These are phyloP conservation scores for Russula lepida DNA, from an alignment of 768 basidiomycete species.

Conservation along the genomic window DNA sequence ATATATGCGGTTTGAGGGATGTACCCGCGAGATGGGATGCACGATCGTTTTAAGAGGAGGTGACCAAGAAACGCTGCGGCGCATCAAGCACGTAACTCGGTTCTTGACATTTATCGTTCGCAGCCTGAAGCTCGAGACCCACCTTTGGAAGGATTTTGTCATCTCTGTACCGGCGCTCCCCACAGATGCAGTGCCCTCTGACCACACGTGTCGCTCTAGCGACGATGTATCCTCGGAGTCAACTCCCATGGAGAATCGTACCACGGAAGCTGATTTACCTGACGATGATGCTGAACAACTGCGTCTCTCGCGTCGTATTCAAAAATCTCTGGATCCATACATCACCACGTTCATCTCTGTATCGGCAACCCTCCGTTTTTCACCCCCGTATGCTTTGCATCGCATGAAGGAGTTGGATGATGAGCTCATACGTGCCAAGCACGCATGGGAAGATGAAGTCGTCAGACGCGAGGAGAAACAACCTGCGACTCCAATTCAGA, in stretches of 20 bases:
- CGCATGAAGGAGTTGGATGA: constrained; percentile 87
- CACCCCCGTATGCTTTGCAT: constrained; percentile 80
- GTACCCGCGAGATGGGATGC: constrained; percentile 86
- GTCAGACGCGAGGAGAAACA: constrained; percentile 64
- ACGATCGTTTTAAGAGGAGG: constrained; percentile 89
- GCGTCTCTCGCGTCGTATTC: constrained; percentile 66
- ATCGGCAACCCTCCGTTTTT: constrained; percentile 86
- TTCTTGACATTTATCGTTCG: constrained; percentile 90
- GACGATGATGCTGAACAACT: constrained; percentile 67
- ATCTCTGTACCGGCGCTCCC: constrained; percentile 65
- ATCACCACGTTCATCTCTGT: constrained; percentile 83
- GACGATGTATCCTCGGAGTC: not conserved
- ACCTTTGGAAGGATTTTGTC: constrained; percentile 86
- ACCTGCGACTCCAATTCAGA: constrained; percentile 22
- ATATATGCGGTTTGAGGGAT: constrained; percentile 97
- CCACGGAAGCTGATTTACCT: constrained; percentile 33
- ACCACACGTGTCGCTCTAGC: constrained; percentile 18
- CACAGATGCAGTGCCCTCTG: constrained; percentile 52
- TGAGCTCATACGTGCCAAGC: constrained; percentile 57
- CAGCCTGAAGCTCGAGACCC: constrained; percentile 88
- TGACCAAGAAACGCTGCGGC: constrained; percentile 67
- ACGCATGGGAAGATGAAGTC: constrained; percentile 83
- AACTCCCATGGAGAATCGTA: not conserved
- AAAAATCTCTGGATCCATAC: constrained; percentile 78
- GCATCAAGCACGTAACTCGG: constrained; percentile 86